Evolutionary conservation across 2,329 filamentous ascomycete species (phyloP).

Genomic region (Trichoderma sp.): DNA sequence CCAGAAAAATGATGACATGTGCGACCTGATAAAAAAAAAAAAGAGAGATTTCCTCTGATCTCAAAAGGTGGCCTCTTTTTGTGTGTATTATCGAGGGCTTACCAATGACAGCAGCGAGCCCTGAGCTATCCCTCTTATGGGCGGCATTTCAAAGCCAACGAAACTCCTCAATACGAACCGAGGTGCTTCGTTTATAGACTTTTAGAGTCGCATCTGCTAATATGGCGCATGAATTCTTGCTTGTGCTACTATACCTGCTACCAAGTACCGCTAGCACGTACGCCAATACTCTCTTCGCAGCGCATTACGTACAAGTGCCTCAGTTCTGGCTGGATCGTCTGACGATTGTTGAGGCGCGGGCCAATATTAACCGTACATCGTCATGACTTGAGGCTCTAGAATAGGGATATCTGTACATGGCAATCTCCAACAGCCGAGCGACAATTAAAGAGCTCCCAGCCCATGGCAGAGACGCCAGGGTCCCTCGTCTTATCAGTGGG

Average conservation of each 20-base stretch:
- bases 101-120: background rate
- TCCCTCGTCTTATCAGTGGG: slow-evolving; percentile 4
- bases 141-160: background rate
- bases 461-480: background rate
- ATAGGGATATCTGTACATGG: slow-evolving; percentile 8
- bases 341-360: background rate
- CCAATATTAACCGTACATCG: background rate
- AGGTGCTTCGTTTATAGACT: background rate
- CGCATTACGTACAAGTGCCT: slow-evolving; percentile 2
- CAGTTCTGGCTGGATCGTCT: background rate
- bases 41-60: background rate
- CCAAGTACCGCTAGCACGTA: background rate
- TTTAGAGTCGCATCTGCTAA: slow-evolving; percentile 9
- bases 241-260: background rate
- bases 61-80: background rate
- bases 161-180: slow-evolving; percentile 5
- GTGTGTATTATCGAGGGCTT: background rate
- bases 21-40: background rate
- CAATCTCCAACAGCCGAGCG: slow-evolving; percentile 1
- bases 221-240: slow-evolving; percentile 4
- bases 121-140: background rate
- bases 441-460: background rate
- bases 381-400: background rate
- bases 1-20: slow-evolving; percentile 4
- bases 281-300: background rate